Evolutionary conservation across 2,329 filamentous ascomycete genomes (phyloP), one percentile per base, ranked within the genome.

Genomic region (Cordyceps cicadae): DNA sequence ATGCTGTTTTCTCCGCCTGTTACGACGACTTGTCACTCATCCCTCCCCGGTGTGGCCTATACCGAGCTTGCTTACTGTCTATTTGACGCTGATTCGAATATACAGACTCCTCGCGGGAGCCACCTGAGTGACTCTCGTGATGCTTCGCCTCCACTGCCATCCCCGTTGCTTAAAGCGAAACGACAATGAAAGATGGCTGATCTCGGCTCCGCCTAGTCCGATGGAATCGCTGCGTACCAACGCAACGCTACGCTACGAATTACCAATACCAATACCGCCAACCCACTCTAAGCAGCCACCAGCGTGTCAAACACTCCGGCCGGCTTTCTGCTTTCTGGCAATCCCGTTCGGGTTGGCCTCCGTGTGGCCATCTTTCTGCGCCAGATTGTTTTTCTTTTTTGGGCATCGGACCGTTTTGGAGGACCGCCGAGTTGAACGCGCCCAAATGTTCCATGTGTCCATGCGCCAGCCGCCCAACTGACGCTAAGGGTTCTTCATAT

Each of bases 251-350:
- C n/a, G n/a, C n/a, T n/a, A n/a, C 24, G 24, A 24, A 24, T 48
- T 59, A 29, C 29, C 29, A 52, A 46, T 59, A 29, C 29, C 29
- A 52, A 46, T 34, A 15, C 41, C 43, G 9, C n/a, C 43, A 11
- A 21, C 43, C 43, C 43, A 21, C 29, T 19, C 29, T 6, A 19
- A 11, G n/a, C 49, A 59, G 49, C 48, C 48, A n/a, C 24, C 12
- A 17, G 45, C 56, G 56, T 49, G 7, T 45, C 26, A 59, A 59
- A 59, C 37, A 46, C 56, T 53, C 56, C 56, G 56, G 56, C 14
- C 24, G 24, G 24, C 24, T 24, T 24, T 24, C 24, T 24, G 24
- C 24, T 39, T 19, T 46, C n/a, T 46, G 21, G 26, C 50, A 24
- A 37, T 46, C 39, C 46, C 56, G 34, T 50, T 21, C n/a, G 7